These are phyloP conservation scores for Daldinia sp. DNA, from an alignment of 2,329 filamentous ascomycete species.

Conservation along the genomic window DNA sequence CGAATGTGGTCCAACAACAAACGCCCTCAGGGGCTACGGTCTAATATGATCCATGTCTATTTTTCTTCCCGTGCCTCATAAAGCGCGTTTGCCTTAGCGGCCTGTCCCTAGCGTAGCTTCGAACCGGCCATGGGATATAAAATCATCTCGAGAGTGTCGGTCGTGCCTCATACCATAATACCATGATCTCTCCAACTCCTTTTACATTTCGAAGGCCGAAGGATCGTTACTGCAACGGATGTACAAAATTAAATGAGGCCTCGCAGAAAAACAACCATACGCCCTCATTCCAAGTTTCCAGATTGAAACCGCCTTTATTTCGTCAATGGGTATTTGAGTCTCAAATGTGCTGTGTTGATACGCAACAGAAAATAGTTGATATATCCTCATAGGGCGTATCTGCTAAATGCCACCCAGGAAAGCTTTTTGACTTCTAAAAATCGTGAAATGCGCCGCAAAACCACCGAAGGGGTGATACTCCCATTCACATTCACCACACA, in stretches of 20 bases:
- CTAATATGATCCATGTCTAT: constrained; percentile 14
- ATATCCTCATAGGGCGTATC: not conserved
- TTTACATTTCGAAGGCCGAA: constrained; percentile 9
- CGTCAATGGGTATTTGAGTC: not conserved
- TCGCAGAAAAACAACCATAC: constrained; percentile 22
- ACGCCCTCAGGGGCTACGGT: constrained; percentile 11
- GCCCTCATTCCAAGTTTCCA: constrained; percentile 11
- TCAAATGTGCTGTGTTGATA: not conserved
- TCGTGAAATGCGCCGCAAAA: not conserved
- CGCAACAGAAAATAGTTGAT: not conserved
- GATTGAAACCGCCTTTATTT: not conserved
- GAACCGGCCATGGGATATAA: constrained; percentile 3
- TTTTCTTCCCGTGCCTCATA: constrained; percentile 5
- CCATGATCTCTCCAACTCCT: constrained; percentile 26
- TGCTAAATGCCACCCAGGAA: not conserved
- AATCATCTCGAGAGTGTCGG: constrained; percentile 17
- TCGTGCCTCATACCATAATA: constrained; percentile 33
- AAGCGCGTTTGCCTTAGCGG: constrained; percentile 3
- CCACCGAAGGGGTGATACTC: not conserved
- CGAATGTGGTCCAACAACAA: constrained; percentile 14
- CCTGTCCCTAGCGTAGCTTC: not conserved
- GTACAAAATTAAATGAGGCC: constrained; percentile 4
- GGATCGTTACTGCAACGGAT: constrained; percentile 4
- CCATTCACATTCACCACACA: not conserved
- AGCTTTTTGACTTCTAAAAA: not conserved